Conservation (phyloP, 164 flowering plant genomes). For the Vitis labrusca region DNA sequence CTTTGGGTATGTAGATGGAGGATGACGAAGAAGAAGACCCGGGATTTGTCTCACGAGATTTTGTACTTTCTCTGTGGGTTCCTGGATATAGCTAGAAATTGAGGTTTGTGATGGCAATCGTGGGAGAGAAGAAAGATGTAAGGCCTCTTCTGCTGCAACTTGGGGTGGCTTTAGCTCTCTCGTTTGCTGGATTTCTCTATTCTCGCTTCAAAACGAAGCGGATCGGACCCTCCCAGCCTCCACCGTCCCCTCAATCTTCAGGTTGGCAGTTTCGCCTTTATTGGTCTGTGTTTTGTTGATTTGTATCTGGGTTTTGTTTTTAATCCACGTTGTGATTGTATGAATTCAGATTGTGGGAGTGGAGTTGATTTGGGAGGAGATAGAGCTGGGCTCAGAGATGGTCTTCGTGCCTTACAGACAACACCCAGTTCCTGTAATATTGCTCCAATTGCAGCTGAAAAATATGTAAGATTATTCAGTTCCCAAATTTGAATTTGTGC, state of each 20-base stretch:
- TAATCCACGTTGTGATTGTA: background rate
- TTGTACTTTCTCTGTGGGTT: background rate
- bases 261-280: constrained; percentile 23
- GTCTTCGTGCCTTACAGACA: constrained; percentile 12
- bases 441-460: constrained; percentile 10
- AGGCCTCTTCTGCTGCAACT: constrained; percentile 53
- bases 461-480: constrained; percentile 28
- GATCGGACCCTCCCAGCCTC: constrained; percentile 16
- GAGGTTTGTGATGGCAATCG: constrained; percentile 18
- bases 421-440: constrained; percentile 6
- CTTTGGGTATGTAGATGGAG: constrained; percentile 30
- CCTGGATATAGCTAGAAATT: background rate
- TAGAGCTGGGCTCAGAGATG: constrained; percentile 18
- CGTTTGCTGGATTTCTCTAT: constrained; percentile 66
- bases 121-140: constrained; percentile 36
- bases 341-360: constrained; percentile 22
- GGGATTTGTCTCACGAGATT: background rate
- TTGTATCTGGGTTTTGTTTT: background rate
- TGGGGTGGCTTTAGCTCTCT: constrained; percentile 74
- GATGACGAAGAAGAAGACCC: constrained; percentile 32
- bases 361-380: constrained; percentile 12
- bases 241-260: constrained; percentile 27
- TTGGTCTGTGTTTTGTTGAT: background rate
- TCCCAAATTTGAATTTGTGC: background rate
- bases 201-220: constrained; percentile 36